Evolutionary conservation across 208 protist species (phyloP).

Genomic region (Acanthamoeba rhysodes): DNA sequence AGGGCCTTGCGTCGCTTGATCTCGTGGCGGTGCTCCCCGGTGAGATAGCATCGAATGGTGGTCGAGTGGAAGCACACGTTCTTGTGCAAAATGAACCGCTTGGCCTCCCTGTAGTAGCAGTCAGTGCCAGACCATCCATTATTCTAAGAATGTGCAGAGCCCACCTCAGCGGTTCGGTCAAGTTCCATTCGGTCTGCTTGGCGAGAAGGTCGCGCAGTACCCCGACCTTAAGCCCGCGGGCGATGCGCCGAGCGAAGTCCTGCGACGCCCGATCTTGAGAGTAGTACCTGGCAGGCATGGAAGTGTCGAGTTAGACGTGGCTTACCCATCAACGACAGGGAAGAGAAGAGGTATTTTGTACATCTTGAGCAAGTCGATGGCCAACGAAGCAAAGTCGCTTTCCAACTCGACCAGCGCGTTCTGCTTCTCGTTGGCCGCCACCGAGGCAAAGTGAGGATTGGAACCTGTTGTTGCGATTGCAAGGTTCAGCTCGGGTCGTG

Average conservation of each 20-base stretch:
- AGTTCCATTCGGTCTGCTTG: background rate
- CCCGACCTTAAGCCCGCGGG: background rate
- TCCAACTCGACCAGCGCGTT: background rate
- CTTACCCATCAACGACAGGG: too few species aligned
- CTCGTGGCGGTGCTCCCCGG: background rate
- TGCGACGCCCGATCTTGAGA: background rate
- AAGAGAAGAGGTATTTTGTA: too few species aligned
- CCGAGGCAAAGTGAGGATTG: conserved; percentile 6
- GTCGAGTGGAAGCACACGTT: conserved; percentile 3
- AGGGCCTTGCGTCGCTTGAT: background rate
- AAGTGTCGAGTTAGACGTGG: too few species aligned
- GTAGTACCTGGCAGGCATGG: background rate
- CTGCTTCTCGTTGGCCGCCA: conserved; percentile 6
- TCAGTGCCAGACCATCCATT: too few species aligned
- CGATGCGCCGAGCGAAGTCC: background rate
- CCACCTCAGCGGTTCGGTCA: background rate
- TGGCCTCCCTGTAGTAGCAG: background rate
- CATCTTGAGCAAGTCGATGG: conserved; percentile 8
- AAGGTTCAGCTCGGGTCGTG: background rate
- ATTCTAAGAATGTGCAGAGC: too few species aligned
- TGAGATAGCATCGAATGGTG: background rate
- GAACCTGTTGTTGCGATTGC: background rate
- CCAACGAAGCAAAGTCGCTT: background rate
- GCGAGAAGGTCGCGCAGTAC: background rate
- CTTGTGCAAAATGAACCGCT: background rate